Percentiles rank a stretch among this genome's conserved stretches.
Evolutionary conservation across 768 basidiomycete genomes (phyloP).

Genomic region (Agrocybe praecox): DNA sequence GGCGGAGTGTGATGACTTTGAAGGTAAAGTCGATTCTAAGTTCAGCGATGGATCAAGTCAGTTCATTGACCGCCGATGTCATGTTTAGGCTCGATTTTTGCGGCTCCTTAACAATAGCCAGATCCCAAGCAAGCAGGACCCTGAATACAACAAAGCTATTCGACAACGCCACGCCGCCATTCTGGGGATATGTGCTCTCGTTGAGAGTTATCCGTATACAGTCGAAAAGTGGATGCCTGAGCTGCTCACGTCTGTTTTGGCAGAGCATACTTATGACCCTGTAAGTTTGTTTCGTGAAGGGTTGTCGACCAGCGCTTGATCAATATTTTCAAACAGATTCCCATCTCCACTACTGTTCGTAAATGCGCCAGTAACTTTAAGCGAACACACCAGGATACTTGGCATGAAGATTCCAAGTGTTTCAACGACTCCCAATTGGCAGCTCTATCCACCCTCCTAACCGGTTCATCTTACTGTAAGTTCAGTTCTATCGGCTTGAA

Average conservation of each 20-base stretch:
- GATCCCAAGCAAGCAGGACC: conserved; percentile 64
- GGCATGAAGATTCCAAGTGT: conserved; percentile 85
- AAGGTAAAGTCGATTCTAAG: conserved; percentile 44
- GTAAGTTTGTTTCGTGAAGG: conserved; percentile 33
- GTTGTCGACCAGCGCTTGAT: conserved; percentile 12
- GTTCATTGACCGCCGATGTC: conserved; percentile 3
- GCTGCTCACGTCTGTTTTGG: conserved; percentile 75
- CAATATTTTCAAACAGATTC: conserved; percentile 49
- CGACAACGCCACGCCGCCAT: conserved; percentile 89
- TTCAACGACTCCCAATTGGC: conserved; percentile 87
- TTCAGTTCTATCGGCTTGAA: conserved; percentile 1
- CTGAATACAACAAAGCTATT: conserved; percentile 68
- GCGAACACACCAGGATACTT: conserved; percentile 85
- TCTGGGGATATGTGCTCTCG: conserved; percentile 89
- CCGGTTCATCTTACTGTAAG: conserved; percentile 84
- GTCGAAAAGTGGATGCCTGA: conserved; percentile 94
- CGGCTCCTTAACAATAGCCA: conserved; percentile 69
- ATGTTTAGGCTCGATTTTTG: conserved; percentile 71
- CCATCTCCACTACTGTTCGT: conserved; percentile 82
- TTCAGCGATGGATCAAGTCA: background rate
- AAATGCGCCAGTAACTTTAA: conserved; percentile 82
- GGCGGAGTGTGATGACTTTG: conserved; percentile 72
- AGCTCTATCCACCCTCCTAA: conserved; percentile 80
- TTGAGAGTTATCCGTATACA: conserved; percentile 95
- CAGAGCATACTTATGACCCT: conserved; percentile 86